Conservation (phyloP, 2,329 filamentous ascomycete genomes). For the Ceratocystis diversiconidia region DNA sequence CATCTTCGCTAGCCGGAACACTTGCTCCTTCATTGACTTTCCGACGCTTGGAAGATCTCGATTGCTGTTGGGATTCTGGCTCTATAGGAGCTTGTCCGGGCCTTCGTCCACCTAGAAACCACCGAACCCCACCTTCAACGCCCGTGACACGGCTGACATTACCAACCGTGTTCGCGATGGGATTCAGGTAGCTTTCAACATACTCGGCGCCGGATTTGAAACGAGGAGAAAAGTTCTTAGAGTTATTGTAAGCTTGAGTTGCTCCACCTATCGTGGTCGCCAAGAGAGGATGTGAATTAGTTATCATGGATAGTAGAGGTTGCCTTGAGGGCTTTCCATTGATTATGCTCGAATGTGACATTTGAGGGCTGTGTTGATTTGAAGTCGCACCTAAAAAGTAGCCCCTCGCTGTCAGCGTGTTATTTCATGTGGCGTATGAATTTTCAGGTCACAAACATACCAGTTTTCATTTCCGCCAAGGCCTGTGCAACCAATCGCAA, state of each 20-base stretch:
- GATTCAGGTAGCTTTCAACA: constrained; percentile 75
- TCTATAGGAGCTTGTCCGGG: constrained; percentile 35
- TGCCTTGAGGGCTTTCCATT: constrained; percentile 36
- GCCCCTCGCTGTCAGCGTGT: not conserved
- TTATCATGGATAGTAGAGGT: constrained; percentile 72
- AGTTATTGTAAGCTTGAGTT: constrained; percentile 69
- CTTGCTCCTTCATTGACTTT: constrained; percentile 35
- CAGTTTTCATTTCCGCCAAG: constrained; percentile 18
- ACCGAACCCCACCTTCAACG: constrained; percentile 72
- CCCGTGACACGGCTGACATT: constrained; percentile 73
- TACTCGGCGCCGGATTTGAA: constrained; percentile 85
- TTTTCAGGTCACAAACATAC: constrained; percentile 1
- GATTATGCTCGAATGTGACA: constrained; percentile 6
- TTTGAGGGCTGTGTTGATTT: constrained; percentile 15
- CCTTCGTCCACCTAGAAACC: constrained; percentile 55
- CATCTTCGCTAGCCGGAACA: constrained; percentile 16
- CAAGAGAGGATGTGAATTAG: constrained; percentile 74
- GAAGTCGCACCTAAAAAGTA: constrained; percentile 7
- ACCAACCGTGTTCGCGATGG: constrained; percentile 74
- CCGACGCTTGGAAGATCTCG: constrained; percentile 42
- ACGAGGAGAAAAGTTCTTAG: constrained; percentile 79
- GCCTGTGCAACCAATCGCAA: constrained; percentile 17
- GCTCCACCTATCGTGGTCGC: constrained; percentile 75
- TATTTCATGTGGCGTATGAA: not conserved
- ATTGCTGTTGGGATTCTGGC: constrained; percentile 24